Evolutionary conservation across 108 stramenopile genomes (phyloP), one percentile per base, ranked within the genome.

Genomic region (Poteriospumella lacustris): DNA sequence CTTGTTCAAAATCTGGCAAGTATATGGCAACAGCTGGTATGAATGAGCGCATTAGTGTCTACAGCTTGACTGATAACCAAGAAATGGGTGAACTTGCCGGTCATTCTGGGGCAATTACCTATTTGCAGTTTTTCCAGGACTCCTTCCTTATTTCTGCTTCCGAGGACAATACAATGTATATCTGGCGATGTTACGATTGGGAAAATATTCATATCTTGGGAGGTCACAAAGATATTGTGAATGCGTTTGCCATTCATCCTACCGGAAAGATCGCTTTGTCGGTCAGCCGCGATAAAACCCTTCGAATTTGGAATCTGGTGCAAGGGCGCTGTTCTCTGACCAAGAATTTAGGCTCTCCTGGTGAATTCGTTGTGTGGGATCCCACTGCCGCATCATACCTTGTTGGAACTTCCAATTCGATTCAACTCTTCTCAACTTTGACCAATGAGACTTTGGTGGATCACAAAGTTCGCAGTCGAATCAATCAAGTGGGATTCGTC

Each of bases 111-210:
- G 33, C 5, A 3, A 73, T 73, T 5, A 73, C 70, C 9, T 34
- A 5, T 38, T 33, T 73, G 12, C 3, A 5, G 12, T 73, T 73
- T 38, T 73, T 34, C 36, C 3, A 42, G 41, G 70, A 73, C 31
- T 73, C 70, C 9, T 34, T 29, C 31, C 41, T 73, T 42, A 26
- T 73, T 36, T 12, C 9, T 42, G 70, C n/a, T 5, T 52, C 44
- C 12, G 70, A 64, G 52, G 77, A 78, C 19, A 39, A 33, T 1
- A 69, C 77, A 0, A 43, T 78, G 2, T 1, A 0, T 1, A 38
- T 78, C 29, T 78, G 77, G 77, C 41, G 77, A 0, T 0, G 12
- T 2, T 39, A 1, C 33, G 77, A 78, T 34, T 78, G 77, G 77
- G 29, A 1, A 28, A 31, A 39, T 39, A 29, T 78, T 29, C 77